Conservation (phyloP, 805 yeast genomes). For the Phaffomyces opuntiae region DNA sequence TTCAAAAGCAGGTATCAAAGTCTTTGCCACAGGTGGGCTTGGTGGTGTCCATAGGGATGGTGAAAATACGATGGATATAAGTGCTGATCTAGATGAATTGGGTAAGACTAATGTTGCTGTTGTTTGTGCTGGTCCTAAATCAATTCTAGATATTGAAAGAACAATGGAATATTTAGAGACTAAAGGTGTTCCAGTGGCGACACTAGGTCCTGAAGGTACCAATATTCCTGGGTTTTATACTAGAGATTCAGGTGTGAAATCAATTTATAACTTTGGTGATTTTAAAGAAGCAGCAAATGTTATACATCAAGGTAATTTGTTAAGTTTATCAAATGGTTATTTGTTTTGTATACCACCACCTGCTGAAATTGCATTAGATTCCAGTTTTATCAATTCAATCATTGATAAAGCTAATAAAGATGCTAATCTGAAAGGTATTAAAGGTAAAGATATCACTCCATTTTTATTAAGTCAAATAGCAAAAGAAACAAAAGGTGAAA, state of each 20-base stretch:
- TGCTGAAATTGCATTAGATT: slow-evolving; percentile 46
- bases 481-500: slow-evolving; percentile 57
- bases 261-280: slow-evolving; percentile 58
- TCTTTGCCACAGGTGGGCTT: slow-evolving; percentile 89
- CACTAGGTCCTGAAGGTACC: slow-evolving; percentile 46
- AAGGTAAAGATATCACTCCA: slow-evolving; percentile 78
- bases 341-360: slow-evolving; percentile 86
- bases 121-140: slow-evolving; percentile 90
- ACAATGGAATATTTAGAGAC: slow-evolving; percentile 87
- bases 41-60: slow-evolving; percentile 89
- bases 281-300: slow-evolving; percentile 57
- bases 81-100: slow-evolving; percentile 83
- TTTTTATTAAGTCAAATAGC: slow-evolving; percentile 62
- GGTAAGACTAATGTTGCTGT: slow-evolving; percentile 80
- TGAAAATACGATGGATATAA: slow-evolving; percentile 66
- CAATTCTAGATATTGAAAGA: slow-evolving; percentile 70
- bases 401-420: slow-evolving; percentile 52
- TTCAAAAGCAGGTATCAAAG: slow-evolving; percentile 64
- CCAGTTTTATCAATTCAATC: slow-evolving; percentile 42
- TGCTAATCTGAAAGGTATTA: slow-evolving; percentile 45
- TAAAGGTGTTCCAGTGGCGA: slow-evolving; percentile 82
- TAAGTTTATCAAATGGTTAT: slow-evolving; percentile 59
- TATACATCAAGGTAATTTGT: slow-evolving; percentile 38
- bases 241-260: slow-evolving; percentile 62
- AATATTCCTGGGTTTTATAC: slow-evolving; percentile 79